Percentiles rank a stretch among this genome's conserved stretches.
Evolutionary conservation across 495 filamentous ascomycete species (phyloP).

Genomic region (Margaritispora aquatica): DNA sequence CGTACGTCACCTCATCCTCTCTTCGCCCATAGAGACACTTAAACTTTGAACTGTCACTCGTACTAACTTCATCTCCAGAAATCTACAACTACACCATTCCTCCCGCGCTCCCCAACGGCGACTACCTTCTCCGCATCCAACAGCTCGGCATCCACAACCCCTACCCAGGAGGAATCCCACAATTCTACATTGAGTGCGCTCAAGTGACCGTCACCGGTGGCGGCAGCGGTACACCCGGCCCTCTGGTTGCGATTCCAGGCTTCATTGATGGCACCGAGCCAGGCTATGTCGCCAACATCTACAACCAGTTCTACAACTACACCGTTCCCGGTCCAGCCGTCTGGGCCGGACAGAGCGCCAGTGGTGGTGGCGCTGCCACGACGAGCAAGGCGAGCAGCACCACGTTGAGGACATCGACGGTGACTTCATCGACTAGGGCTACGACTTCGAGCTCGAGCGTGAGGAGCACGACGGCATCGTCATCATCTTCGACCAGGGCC

Average conservation of each 20-base stretch:
- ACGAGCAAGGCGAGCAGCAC: background rate
- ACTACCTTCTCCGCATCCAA: conserved; percentile 58
- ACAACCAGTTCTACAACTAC: conserved; percentile 44
- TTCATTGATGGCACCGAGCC: conserved; percentile 49
- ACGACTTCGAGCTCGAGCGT: background rate
- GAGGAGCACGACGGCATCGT: too few relatives aligned
- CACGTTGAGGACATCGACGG: background rate
- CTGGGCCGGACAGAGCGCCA: conserved; percentile 19
- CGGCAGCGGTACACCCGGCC: conserved; percentile 38
- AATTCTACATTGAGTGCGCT: conserved; percentile 53
- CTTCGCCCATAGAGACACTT: too few relatives aligned
- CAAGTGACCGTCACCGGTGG: conserved; percentile 52
- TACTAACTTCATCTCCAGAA: too few relatives aligned
- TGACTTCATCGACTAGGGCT: background rate
- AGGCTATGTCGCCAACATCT: conserved; percentile 46
- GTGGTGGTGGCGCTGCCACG: background rate
- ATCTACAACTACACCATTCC: conserved; percentile 50
- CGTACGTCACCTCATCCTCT: too few relatives aligned
- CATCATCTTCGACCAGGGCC: background rate
- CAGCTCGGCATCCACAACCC: conserved; percentile 58
- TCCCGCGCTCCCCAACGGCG: conserved; percentile 43
- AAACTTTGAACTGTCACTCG: too few relatives aligned
- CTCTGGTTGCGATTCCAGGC: conserved; percentile 45
- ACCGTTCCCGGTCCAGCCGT: conserved; percentile 43
- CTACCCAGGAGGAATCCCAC: conserved; percentile 33